Evolutionary conservation across 2,329 filamentous ascomycete species (phyloP), one percentile per base, ranked within the genome.

Genomic region (Bipolaris victoriae): DNA sequence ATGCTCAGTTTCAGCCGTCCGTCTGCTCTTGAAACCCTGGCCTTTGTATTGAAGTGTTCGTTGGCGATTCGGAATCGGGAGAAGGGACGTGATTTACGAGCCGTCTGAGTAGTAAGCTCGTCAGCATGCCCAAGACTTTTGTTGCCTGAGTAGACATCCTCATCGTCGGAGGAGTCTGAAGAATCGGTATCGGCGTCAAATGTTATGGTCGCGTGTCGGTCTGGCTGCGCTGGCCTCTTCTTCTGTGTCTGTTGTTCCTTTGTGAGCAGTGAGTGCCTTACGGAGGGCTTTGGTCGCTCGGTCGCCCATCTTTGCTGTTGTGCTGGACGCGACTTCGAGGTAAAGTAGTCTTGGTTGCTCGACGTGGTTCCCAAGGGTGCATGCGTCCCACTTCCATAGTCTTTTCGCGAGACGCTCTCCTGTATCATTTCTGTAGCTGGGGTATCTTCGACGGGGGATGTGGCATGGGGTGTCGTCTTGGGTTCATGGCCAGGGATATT

Each of bases 1-100:
- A 92, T 82, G 4, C 87, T 89, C 60, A 93, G 90, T 60, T 86
- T 86, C 47, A 93, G 76, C 20, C 90, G 83, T 0, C 90, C 90
- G 71, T 92, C 90, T 45, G 79, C 82, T 72, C 86, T 89, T 2
- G 83, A 86, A 1, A 91, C 83, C 60, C 81, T 86, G 22, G 88
- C 88, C 60, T 82, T 86, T 1, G 86, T 90, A 18, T 79, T 81
- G 74, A 87, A 90, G 48, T 88, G 79, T 3, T 89, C 82, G 64
- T 91, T 89, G 5, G 81, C 82, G 16, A 91, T 79, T 37, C 79
- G 79, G 72, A 91, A 88, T 2, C 80, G 80, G 0, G 82, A 79
- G 63, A 82, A 87, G 2, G 70, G 73, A 0, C 61, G 61, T 0
- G 60, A 41, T 35, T 56, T 57, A 31, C 46, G 55, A 11, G 46